phyloP scores from a whole-genome alignment of 139 green algal genomes.

The Ostreobium quekettii region DNA sequence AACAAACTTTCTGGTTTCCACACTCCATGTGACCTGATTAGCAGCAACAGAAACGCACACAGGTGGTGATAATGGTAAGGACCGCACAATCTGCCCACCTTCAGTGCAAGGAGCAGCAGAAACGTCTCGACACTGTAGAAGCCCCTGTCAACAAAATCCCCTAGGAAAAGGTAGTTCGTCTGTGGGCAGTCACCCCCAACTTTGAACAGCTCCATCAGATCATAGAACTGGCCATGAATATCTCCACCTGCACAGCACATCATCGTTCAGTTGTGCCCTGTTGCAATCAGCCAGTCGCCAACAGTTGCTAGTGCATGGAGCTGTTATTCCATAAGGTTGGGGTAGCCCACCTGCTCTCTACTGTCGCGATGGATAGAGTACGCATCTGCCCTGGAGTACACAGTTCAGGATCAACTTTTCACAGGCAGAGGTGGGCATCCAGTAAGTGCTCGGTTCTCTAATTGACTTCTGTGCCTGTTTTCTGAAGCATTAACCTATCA shows the following conservation, averaged over 20 bases:
- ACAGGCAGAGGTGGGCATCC: too few species aligned
- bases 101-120: conserved; percentile 92
- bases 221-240: conserved; percentile 96
- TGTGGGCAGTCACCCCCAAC: conserved; percentile 92
- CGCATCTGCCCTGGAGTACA: too few species aligned
- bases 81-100: conserved; percentile 53
- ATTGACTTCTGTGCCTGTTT: too few species aligned
- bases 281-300: neutral
- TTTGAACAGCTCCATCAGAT: conserved; percentile 96
- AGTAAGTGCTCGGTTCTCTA: too few species aligned
- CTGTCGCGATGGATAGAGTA: too few species aligned
- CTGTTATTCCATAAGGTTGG: conserved; percentile 12
- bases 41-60: too few species aligned
- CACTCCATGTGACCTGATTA: too few species aligned
- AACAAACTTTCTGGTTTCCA: too few species aligned
- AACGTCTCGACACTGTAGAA: conserved; percentile 99
- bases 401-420: too few species aligned
- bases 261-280: neutral
- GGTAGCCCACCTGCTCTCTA: too few species aligned
- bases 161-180: conserved; percentile 99
- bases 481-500: too few species aligned
- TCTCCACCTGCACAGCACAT: conserved; percentile 93
- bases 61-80: too few species aligned
- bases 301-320: neutral
- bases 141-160: conserved; percentile 97